phyloP scores from a whole-genome alignment of 768 basidiomycete species.

The Boletus reticuloceps region DNA sequence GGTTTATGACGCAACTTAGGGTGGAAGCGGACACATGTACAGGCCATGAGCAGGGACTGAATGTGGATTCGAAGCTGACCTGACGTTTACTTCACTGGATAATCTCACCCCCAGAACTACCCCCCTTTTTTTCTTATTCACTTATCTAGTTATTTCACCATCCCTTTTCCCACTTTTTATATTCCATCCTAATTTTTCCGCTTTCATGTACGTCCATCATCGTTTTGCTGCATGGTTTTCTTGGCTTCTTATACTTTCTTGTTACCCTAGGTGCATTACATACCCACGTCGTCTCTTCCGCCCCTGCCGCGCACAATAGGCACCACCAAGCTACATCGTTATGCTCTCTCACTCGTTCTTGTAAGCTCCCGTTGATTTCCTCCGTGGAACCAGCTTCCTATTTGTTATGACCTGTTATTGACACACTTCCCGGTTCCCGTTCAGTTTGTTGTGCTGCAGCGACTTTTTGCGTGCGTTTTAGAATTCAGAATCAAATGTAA shows the following conservation, averaged over 20 bases:
- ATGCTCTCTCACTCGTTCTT: constrained; percentile 27
- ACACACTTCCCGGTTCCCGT: constrained; percentile 12
- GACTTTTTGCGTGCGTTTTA: constrained; percentile 5
- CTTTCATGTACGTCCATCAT: constrained; percentile 17
- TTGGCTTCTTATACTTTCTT: constrained; percentile 12
- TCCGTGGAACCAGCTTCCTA: constrained; percentile 11
- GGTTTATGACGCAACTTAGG: constrained; percentile 6
- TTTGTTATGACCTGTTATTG: constrained; percentile 25
- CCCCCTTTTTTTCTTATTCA: constrained; percentile 26
- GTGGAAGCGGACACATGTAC: constrained; percentile 10
- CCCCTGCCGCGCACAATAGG: constrained; percentile 19
- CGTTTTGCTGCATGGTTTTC: constrained; percentile 17
- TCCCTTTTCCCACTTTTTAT: constrained; percentile 19
- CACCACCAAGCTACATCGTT: constrained; percentile 24
- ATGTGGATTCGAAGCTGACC: constrained; percentile 15
- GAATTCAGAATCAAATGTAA: constrained; percentile 12
- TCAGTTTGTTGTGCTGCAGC: constrained; percentile 8
- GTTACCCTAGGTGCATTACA: constrained; percentile 24
- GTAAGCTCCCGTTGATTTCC: constrained; percentile 11
- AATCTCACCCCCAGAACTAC: constrained; percentile 17
- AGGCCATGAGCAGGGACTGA: constrained; percentile 12
- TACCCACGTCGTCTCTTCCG: constrained; percentile 18
- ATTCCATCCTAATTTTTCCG: constrained; percentile 27
- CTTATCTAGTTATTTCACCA: constrained; percentile 28
- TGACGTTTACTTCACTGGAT: constrained; percentile 20